phyloP scores from a whole-genome alignment of 176 grass and related monocot genomes.

The Alloteropsis semialata region DNA sequence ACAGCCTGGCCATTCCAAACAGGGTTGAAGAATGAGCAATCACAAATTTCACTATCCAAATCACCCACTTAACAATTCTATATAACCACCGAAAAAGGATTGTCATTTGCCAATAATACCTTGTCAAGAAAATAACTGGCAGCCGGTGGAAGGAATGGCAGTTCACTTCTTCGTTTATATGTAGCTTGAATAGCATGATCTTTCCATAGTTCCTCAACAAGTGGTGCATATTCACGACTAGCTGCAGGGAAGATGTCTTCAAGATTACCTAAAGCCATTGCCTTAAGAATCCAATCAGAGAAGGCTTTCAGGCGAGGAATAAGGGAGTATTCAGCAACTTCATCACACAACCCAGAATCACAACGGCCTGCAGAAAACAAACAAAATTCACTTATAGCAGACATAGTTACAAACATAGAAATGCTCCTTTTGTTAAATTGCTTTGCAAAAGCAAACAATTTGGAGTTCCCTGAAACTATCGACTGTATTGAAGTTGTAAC shows the following conservation, averaged over 20 bases:
- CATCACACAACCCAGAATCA: conserved; percentile 30
- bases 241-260: conserved; percentile 90
- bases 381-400: not conserved
- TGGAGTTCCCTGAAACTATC: not conserved
- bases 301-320: conserved; percentile 65
- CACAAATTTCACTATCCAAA: not conserved
- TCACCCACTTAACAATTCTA: not conserved
- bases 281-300: conserved; percentile 91
- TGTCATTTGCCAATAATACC: conserved; percentile 48
- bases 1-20: conserved; percentile 62
- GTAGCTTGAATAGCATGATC: conserved; percentile 93
- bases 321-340: conserved; percentile 60
- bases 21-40: conserved; percentile 13
- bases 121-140: conserved; percentile 87
- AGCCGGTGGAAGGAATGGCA: conserved; percentile 54
- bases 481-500: conserved; percentile 5
- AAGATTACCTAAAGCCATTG: conserved; percentile 87
- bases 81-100: not conserved
- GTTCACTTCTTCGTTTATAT: conserved; percentile 66
- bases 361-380: conserved; percentile 33
- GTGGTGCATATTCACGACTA: conserved; percentile 81
- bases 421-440: not conserved
- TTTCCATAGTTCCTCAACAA: conserved; percentile 97
- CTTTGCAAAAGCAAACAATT: conserved; percentile 9
- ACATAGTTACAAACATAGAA: not conserved